Conservation (phyloP, 2,329 filamentous ascomycete genomes). For the Tolypocladium guangdongense region DNA sequence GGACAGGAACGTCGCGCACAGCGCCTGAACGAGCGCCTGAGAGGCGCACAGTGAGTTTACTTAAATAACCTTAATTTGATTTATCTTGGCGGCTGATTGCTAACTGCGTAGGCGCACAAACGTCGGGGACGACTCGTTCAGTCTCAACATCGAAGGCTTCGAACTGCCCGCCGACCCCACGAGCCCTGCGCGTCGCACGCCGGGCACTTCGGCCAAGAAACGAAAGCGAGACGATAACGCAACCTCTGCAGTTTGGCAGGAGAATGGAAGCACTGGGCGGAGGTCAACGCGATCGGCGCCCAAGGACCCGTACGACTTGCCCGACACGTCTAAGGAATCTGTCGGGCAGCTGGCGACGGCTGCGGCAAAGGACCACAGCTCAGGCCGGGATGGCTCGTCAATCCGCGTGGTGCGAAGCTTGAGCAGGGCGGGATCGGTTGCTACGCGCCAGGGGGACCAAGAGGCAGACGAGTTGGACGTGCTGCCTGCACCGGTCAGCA, state of each 20-base stretch:
- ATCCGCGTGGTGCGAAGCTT: not conserved
- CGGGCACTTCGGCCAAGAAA: conserved; percentile 39
- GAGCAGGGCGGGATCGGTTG: not conserved
- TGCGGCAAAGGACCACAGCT: not conserved
- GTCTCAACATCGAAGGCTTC: conserved; percentile 36
- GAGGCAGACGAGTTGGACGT: conserved; percentile 12
- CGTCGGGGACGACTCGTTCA: conserved; percentile 50
- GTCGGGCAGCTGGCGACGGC: conserved; percentile 4
- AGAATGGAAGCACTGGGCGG: conserved; percentile 4
- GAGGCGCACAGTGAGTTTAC: conserved; percentile 46
- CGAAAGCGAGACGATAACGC: conserved; percentile 21
- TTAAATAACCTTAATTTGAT: too few relatives aligned
- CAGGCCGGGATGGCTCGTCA: not conserved
- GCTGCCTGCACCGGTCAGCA: conserved; percentile 5
- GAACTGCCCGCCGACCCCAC: conserved; percentile 16
- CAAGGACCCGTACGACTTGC: conserved; percentile 16
- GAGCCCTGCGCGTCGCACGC: conserved; percentile 21
- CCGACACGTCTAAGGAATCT: conserved; percentile 18
- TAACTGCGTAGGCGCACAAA: conserved; percentile 35
- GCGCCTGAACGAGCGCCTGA: conserved; percentile 53
- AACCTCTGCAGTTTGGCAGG: conserved; percentile 4
- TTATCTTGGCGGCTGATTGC: not conserved
- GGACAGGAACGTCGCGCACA: conserved; percentile 43
- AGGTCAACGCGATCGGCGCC: conserved; percentile 9
- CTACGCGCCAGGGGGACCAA: conserved; percentile 2